Base-by-base conservation (phyloP, 2,329 filamentous ascomycete genomes). In the Penicillium sumatraense region DNA sequence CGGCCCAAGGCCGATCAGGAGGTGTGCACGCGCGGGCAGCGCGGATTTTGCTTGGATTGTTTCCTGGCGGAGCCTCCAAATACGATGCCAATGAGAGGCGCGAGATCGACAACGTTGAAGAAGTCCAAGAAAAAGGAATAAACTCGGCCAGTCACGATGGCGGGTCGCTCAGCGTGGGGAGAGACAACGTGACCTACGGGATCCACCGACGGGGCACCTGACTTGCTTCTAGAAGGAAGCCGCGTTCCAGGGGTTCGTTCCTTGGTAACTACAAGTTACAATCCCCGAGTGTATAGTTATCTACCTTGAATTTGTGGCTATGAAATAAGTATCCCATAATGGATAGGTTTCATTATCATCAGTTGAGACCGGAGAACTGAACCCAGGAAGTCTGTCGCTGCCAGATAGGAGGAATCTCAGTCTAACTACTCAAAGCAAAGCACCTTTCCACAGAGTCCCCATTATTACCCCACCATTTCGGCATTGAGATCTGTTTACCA, bases 391-490 rank as follows among this genome's bases (percentile, higher is more conserved):
- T n/a, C n/a, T n/a, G n/a, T n/a, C n/a, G n/a, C n/a, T n/a, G n/a
- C n/a, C n/a, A n/a, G n/a, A n/a, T n/a, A n/a, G n/a, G n/a, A n/a
- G n/a, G n/a, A n/a, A n/a, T n/a, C n/a, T n/a, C n/a, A n/a, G n/a
- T 20, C 50, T 45, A 60, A 24, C 47, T 62, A 26, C 72, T 68
- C 51, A 84, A 58, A 2, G 82, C 81, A 75, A 86, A 87, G 66
- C 84, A 87, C 51, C 84, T 75, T 70, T 87, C 84, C 40, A 81
- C 80, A n/a, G 66, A 70, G 6, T 76, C 72, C 24, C 70, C 76
- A 60, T 85, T 80, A 62, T 87, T 87, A 0, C 84, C 84, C 83
- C 84, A 87, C 85, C 85, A 87, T 57, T 83, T 67, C n/a, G 83
- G 83, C 84, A 86, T 86, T 14, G 70, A 75, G 7, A 86, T 71